phyloP scores from a whole-genome alignment of 805 yeast species.

The Suhomyces sp. region DNA sequence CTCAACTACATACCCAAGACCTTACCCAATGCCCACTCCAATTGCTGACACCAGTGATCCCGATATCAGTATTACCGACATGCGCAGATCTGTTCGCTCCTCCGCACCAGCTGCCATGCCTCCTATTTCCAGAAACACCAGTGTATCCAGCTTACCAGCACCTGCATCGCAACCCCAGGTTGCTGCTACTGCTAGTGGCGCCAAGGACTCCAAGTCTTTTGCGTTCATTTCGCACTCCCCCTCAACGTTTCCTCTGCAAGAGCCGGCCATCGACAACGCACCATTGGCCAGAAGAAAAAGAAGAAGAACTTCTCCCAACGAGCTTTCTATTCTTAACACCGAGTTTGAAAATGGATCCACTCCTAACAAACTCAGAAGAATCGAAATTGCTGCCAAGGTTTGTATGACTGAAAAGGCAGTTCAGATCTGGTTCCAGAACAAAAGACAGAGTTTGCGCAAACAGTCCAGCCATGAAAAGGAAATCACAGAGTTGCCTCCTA shows the following conservation, averaged over 20 bases:
- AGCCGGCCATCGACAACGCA: slow-evolving; percentile 85
- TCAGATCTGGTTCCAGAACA: slow-evolving; percentile 98
- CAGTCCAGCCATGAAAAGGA: slow-evolving; percentile 36
- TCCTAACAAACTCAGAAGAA: slow-evolving; percentile 74
- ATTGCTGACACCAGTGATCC: slow-evolving; percentile 9
- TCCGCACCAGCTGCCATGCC: neutral
- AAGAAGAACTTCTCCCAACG: slow-evolving; percentile 90
- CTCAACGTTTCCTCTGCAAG: slow-evolving; percentile 77
- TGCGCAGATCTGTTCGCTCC: slow-evolving; percentile 3
- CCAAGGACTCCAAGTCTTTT: slow-evolving; percentile 54
- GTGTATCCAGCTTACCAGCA: slow-evolving; percentile 1
- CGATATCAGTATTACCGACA: slow-evolving; percentile 10
- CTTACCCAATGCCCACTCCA: slow-evolving; percentile 7
- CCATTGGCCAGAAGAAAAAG: slow-evolving; percentile 91
- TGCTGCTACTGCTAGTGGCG: slow-evolving; percentile 87
- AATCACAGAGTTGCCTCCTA: slow-evolving; percentile 43
- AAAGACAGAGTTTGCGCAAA: slow-evolving; percentile 76
- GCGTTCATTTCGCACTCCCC: slow-evolving; percentile 95
- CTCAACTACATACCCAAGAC: slow-evolving; percentile 3
- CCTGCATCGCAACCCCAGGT: slow-evolving; percentile 52
- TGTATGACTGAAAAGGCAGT: slow-evolving; percentile 97
- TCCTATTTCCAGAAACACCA: neutral
- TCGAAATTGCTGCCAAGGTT: slow-evolving; percentile 74
- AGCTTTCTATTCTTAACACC: slow-evolving; percentile 72
- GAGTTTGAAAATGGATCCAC: slow-evolving; percentile 77